Percentiles rank a stretch among this genome's conserved stretches.
These are phyloP conservation scores for Melastoma malabathricum DNA, from an alignment of 345 rosid genomes.

Conservation along the genomic window DNA sequence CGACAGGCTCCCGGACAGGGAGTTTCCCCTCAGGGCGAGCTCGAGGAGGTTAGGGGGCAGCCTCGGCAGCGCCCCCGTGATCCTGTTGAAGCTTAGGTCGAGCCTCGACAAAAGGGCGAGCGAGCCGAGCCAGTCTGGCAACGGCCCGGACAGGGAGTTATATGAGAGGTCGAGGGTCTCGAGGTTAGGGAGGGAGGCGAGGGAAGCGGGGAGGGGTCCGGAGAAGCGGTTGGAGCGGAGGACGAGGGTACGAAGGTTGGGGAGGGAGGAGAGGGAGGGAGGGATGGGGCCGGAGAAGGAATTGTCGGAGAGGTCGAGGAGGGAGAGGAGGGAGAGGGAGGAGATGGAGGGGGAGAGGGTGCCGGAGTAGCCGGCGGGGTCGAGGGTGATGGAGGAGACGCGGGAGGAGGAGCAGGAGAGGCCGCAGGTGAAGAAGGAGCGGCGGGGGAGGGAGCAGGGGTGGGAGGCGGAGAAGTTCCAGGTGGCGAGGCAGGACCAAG, in stretches of 20 bases:
- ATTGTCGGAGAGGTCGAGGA: slow-evolving; percentile 69
- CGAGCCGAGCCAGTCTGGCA: slow-evolving; percentile 28
- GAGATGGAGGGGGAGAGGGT: slow-evolving; percentile 55
- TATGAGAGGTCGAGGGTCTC: slow-evolving; percentile 45
- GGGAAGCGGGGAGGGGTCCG: slow-evolving; percentile 36
- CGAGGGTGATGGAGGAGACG: slow-evolving; percentile 46
- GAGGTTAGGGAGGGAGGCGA: slow-evolving; percentile 17
- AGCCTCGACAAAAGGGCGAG: slow-evolving; percentile 28
- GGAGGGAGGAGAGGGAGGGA: slow-evolving; percentile 43
- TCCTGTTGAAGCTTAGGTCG: slow-evolving; percentile 67
- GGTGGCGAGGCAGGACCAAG: slow-evolving; percentile 16
- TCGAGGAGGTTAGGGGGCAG: slow-evolving; percentile 43
- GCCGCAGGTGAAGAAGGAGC: slow-evolving; percentile 17
- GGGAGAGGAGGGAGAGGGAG: slow-evolving; percentile 36
- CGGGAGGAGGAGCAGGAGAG: slow-evolving; percentile 15
- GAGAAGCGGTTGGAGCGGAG: slow-evolving; percentile 73
- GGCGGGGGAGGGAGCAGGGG: slow-evolving; percentile 17
- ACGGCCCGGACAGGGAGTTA: slow-evolving; percentile 50
- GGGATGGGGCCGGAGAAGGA: slow-evolving; percentile 53
- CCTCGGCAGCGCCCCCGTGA: slow-evolving; percentile 53
- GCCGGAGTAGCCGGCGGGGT: slow-evolving; percentile 74
- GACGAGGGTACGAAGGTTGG: slow-evolving; percentile 30
- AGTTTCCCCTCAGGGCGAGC: slow-evolving; percentile 56
- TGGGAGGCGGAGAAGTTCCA: slow-evolving; percentile 15
- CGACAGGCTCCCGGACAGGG: slow-evolving; percentile 41